These are phyloP conservation scores for Fusarium musae DNA, from an alignment of 2,329 filamentous ascomycete species.

Conservation along the genomic window DNA sequence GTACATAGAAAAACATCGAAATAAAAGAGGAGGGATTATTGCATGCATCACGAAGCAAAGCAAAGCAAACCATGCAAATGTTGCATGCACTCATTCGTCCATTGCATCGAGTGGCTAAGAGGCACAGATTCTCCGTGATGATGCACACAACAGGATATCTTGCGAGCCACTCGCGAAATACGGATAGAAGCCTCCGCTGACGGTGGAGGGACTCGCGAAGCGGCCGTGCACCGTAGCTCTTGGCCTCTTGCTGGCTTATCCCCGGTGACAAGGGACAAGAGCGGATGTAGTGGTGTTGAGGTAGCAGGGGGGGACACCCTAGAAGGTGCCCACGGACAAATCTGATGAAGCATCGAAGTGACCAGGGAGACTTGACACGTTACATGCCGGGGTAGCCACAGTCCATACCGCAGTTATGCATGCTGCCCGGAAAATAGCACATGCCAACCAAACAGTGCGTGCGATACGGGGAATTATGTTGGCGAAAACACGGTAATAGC, in stretches of 20 bases:
- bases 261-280: conserved; percentile 27
- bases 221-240: conserved; percentile 16
- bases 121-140: no score
- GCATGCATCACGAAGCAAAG: not conserved
- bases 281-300: conserved; percentile 24
- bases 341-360: conserved; percentile 32
- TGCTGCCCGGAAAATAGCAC: not conserved
- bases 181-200: conserved; percentile 19
- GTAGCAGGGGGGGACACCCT: conserved; percentile 13
- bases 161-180: conserved; percentile 9
- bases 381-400: conserved; percentile 32
- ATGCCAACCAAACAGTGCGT: conserved; percentile 6
- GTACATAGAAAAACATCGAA: conserved; percentile 15
- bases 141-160: not conserved
- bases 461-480: conserved; percentile 10
- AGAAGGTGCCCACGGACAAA: conserved; percentile 19
- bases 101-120: no score
- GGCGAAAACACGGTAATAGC: not conserved
- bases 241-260: conserved; percentile 21
- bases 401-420: not conserved
- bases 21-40: conserved; percentile 18
- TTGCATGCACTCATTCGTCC: not conserved
- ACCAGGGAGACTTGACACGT: conserved; percentile 36
- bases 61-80: not conserved
- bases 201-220: conserved; percentile 12